Conservation (phyloP, 2,329 filamentous ascomycete species). For the Epichloe brachyelytri region DNA sequence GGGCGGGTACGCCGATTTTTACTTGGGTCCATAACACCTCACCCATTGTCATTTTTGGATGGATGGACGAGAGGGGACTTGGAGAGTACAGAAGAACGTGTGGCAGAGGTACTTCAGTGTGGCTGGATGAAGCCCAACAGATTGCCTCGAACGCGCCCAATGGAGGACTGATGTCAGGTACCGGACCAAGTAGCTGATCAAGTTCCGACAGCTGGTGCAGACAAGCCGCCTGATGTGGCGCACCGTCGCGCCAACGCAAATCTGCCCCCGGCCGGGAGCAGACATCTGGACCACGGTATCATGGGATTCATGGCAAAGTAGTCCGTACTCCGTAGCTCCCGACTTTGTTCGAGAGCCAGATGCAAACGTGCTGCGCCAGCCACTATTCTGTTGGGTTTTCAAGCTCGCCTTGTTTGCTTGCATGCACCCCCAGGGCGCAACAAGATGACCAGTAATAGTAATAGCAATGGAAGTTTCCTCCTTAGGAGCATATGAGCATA, state of each 20-base stretch:
- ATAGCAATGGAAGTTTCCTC: no score
- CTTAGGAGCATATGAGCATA: no score
- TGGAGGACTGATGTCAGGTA: not conserved
- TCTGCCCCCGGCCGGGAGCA: constrained; percentile 5
- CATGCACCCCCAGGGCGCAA: not conserved
- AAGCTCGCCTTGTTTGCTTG: not conserved
- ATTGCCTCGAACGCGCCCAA: no score
- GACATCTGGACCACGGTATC: not conserved
- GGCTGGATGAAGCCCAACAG: not conserved
- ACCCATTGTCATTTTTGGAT: not conserved
- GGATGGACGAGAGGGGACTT: not conserved
- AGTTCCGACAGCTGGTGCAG: not conserved
- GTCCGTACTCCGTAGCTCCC: not conserved
- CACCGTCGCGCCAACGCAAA: constrained; percentile 8
- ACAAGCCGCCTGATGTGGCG: constrained; percentile 8
- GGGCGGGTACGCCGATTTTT: constrained; percentile 21
- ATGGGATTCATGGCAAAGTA: no score
- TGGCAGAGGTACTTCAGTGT: not conserved
- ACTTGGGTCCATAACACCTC: constrained; percentile 10
- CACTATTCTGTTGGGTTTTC: not conserved
- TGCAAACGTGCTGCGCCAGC: not conserved
- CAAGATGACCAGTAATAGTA: not conserved
- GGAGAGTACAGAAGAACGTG: not conserved
- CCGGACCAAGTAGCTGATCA: not conserved
- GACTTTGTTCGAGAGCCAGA: not conserved